Conservation (phyloP, 108 stramenopile species). For the Fragilaria crotonensis region DNA sequence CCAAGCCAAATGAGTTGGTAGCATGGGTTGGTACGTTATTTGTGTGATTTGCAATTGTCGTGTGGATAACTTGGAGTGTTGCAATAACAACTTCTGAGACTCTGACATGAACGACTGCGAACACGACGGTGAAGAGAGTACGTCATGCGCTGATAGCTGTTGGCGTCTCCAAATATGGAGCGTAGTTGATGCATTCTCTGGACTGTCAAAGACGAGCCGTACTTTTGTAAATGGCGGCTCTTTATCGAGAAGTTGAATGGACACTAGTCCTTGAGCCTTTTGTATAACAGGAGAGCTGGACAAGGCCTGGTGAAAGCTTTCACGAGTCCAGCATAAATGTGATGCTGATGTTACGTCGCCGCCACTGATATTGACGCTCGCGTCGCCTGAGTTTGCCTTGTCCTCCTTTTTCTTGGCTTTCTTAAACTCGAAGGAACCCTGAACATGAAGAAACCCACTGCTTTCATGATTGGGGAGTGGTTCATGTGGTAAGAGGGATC, state of each 20-base stretch:
- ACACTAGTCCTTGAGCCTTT: slow-evolving; percentile 1
- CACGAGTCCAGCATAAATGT: slow-evolving; percentile 1
- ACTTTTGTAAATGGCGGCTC: slow-evolving; percentile 34
- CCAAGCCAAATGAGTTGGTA: slow-evolving; percentile 25
- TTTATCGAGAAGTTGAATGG: slow-evolving; percentile 21
- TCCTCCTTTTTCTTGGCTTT: neutral
- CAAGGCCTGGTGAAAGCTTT: slow-evolving; percentile 11
- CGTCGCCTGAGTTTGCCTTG: neutral
- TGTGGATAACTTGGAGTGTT: slow-evolving; percentile 25
- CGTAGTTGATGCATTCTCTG: slow-evolving; percentile 19
- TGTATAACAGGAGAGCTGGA: neutral
- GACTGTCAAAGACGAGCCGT: slow-evolving; percentile 25
- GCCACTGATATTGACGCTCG: neutral
- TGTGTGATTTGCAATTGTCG: slow-evolving; percentile 42
- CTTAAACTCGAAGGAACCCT: slow-evolving; percentile 55
- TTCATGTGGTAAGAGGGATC: slow-evolving; percentile 77
- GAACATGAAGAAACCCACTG: slow-evolving; percentile 50
- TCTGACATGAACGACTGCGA: slow-evolving; percentile 1
- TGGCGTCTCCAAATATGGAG: slow-evolving; percentile 14
- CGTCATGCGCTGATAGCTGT: slow-evolving; percentile 19
- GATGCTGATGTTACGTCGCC: slow-evolving; percentile 1
- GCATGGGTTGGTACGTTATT: slow-evolving; percentile 32
- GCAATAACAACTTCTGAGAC: slow-evolving; percentile 3
- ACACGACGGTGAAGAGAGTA: slow-evolving; percentile 9
- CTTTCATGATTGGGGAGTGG: slow-evolving; percentile 32